Percentiles rank a stretch among this genome's conserved stretches.
These are phyloP conservation scores for Leucogyrophana mollusca DNA, from an alignment of 768 basidiomycete species.

Conservation along the genomic window DNA sequence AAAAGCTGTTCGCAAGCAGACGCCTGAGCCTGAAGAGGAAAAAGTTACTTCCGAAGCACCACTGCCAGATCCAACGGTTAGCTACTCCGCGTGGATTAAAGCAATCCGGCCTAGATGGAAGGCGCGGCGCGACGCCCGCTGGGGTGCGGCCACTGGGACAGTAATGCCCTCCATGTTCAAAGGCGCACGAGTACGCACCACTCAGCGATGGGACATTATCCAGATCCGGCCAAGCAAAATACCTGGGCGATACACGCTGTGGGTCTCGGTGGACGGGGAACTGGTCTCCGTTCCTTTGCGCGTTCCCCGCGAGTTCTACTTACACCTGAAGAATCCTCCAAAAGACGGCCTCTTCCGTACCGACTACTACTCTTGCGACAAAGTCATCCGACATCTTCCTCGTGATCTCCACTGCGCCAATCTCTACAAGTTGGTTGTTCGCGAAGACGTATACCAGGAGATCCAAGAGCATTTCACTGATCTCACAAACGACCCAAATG, in stretches of 20 bases:
- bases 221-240: slow-evolving; percentile 80
- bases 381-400: slow-evolving; percentile 77
- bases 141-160: slow-evolving; percentile 38
- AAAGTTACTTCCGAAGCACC: slow-evolving; percentile 24
- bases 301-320: slow-evolving; percentile 89
- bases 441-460: slow-evolving; percentile 80
- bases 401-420: slow-evolving; percentile 73
- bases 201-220: slow-evolving; percentile 86
- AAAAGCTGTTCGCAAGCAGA: slow-evolving; percentile 40
- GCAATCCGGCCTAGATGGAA: slow-evolving; percentile 81
- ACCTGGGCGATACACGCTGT: slow-evolving; percentile 82
- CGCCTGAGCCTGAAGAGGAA: slow-evolving; percentile 42
- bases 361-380: slow-evolving; percentile 67
- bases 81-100: slow-evolving; percentile 78
- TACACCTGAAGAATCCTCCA: slow-evolving; percentile 77
- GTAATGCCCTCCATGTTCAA: slow-evolving; percentile 76
- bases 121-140: slow-evolving; percentile 48
- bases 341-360: slow-evolving; percentile 66
- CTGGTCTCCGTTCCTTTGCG: slow-evolving; percentile 80
- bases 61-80: slow-evolving; percentile 59
- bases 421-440: slow-evolving; percentile 79
- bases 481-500: slow-evolving; percentile 89
- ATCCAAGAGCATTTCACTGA: slow-evolving; percentile 91
- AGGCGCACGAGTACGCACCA: slow-evolving; percentile 53
- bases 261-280: slow-evolving; percentile 81